Conservation (phyloP, 495 filamentous ascomycete genomes). For the Paragyromitra xinjiangensis region DNA sequence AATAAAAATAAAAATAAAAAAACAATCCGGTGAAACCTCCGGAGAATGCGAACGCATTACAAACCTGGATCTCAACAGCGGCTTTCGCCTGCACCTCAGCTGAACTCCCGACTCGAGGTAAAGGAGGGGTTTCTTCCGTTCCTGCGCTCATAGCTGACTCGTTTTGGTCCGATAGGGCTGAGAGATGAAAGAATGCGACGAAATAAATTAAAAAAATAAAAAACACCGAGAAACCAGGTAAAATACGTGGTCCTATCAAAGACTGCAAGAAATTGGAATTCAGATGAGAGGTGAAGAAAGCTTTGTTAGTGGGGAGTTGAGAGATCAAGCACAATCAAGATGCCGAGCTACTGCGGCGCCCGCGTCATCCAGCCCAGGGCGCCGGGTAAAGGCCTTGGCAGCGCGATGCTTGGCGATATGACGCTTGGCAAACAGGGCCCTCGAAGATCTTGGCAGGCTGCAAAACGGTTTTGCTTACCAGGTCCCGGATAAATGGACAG, state of each 20-base stretch:
- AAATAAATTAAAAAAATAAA: neutral
- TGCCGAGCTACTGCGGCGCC: constrained; percentile 12
- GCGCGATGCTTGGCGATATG: neutral
- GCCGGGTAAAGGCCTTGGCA: constrained; percentile 22
- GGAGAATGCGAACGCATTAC: neutral
- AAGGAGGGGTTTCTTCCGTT: constrained; percentile 5
- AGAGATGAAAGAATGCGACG: constrained; percentile 6
- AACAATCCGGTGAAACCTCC: neutral
- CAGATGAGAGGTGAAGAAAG: constrained; percentile 17
- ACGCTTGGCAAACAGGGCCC: neutral
- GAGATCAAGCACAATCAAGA: constrained; percentile 13
- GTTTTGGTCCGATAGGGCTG: constrained; percentile 31
- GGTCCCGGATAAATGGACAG: constrained; percentile 17
- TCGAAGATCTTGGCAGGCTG: constrained; percentile 2
- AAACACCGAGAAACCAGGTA: constrained; percentile 1
- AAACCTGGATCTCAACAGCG: constrained; percentile 51
- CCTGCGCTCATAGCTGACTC: constrained; percentile 7
- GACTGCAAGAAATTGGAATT: neutral
- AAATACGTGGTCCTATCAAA: constrained; percentile 34
- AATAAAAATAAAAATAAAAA: neutral
- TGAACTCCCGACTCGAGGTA: constrained; percentile 6
- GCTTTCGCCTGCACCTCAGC: constrained; percentile 41
- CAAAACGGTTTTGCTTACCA: neutral
- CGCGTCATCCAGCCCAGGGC: constrained; percentile 23
- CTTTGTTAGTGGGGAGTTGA: constrained; percentile 1